A percentile compares a stretch with the other conserved stretches of the same genome.
Evolutionary conservation across 148 eudicot species (phyloP).

Genomic region (Chenopodium quinoa): DNA sequence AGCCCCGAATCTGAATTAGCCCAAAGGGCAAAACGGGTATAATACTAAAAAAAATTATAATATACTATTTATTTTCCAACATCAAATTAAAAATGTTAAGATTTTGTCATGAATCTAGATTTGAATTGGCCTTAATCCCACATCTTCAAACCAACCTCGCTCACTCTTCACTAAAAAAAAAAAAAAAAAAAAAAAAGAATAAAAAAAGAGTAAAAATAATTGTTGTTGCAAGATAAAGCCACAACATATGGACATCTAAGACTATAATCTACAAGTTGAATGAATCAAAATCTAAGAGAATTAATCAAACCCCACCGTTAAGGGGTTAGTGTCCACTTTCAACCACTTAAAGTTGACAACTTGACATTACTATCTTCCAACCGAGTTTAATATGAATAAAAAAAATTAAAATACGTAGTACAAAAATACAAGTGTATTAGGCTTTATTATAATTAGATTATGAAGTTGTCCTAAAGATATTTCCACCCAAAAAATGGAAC

Average conservation of each 20-base stretch:
- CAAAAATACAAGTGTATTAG: background rate
- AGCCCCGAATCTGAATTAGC: no score
- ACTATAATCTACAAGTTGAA: conserved; percentile 13
- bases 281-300: conserved; percentile 5
- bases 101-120: background rate
- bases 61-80: no score
- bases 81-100: no score
- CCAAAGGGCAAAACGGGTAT: no score
- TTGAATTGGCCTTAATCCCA: background rate
- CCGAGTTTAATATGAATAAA: background rate
- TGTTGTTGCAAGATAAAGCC: background rate
- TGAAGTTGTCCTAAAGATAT: conserved; percentile 2
- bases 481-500: conserved; percentile 15
- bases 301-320: background rate
- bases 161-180: background rate
- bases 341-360: background rate
- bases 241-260: background rate
- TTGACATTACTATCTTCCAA: conserved; percentile 14
- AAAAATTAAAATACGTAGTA: no score
- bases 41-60: no score
- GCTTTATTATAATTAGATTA: conserved; percentile 2
- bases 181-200: no score
- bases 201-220: no score
- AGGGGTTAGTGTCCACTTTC: conserved; percentile 13
- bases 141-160: background rate